phyloP scores from a whole-genome alignment of 2,329 filamentous ascomycete genomes.

The Tolypocladium capitatum region DNA sequence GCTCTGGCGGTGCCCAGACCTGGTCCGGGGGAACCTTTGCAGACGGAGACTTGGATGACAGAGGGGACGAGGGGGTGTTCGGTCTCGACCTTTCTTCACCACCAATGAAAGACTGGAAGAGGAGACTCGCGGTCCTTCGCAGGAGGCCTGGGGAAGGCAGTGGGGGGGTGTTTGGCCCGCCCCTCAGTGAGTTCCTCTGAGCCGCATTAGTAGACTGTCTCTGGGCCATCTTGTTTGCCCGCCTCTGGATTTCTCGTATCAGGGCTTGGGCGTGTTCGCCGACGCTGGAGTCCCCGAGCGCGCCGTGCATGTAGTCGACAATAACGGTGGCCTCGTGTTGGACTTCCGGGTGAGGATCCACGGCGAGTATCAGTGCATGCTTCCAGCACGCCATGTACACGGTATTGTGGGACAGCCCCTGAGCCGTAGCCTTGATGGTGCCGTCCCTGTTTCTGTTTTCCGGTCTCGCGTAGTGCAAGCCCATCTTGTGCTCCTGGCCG shows the following conservation, averaged over 20 bases:
- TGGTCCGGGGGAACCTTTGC: constrained; percentile 28
- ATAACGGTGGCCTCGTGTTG: constrained; percentile 74
- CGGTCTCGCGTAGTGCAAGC: constrained; percentile 45
- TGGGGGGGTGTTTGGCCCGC: constrained; percentile 25
- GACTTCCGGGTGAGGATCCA: constrained; percentile 90
- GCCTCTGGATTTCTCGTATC: constrained; percentile 58
- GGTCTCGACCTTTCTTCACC: constrained; percentile 30
- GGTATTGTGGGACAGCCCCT: constrained; percentile 66
- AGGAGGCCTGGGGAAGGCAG: constrained; percentile 44
- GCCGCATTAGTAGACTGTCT: constrained; percentile 26
- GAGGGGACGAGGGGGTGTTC: constrained; percentile 15
- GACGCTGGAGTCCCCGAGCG: constrained; percentile 64
- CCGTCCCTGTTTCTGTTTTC: constrained; percentile 44
- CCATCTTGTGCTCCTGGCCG: constrained; percentile 46
- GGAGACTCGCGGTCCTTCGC: constrained; percentile 49
- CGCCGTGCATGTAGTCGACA: constrained; percentile 71
- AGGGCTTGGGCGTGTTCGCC: constrained; percentile 55
- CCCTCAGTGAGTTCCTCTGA: constrained; percentile 29
- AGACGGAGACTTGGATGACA: constrained; percentile 16
- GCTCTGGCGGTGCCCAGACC: constrained; percentile 50
- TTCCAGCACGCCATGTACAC: constrained; percentile 94
- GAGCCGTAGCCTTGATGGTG: constrained; percentile 40
- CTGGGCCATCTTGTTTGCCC: constrained; percentile 32
- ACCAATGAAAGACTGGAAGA: constrained; percentile 46
- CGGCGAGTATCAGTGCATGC: constrained; percentile 76